Evolutionary conservation across 2,329 filamentous ascomycete genomes (phyloP).

Genomic region (Epichloe uncinata): DNA sequence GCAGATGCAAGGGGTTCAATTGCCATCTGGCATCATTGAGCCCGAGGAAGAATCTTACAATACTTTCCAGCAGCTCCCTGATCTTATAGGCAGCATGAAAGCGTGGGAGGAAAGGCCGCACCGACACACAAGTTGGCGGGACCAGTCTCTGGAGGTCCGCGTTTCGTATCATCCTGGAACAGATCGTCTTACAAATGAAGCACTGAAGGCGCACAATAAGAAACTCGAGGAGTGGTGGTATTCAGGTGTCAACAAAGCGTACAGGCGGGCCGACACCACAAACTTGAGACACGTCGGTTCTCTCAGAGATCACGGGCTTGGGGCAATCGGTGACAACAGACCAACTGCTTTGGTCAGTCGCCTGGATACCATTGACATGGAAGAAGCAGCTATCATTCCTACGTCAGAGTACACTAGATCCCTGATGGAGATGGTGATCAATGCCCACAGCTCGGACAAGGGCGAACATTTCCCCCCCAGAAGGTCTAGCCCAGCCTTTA

Average conservation of each 20-base stretch:
- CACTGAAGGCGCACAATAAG: slow-evolving; percentile 7
- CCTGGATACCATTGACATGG: background rate
- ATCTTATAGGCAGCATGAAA: background rate
- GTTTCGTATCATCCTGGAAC: slow-evolving; percentile 9
- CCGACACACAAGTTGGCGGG: background rate
- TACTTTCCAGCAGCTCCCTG: background rate
- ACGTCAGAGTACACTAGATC: background rate
- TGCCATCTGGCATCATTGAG: background rate
- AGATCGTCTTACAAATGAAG: slow-evolving; percentile 11
- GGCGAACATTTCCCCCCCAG: background rate
- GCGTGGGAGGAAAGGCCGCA: background rate
- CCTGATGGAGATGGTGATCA: slow-evolving; percentile 1
- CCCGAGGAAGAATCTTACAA: background rate
- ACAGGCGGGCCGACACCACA: background rate
- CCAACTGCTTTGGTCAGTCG: background rate
- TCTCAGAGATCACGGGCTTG: background rate
- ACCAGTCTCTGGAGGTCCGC: background rate
- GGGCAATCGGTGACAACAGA: slow-evolving; percentile 4
- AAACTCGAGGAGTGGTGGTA: slow-evolving; percentile 7
- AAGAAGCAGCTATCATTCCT: background rate
- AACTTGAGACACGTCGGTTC: background rate
- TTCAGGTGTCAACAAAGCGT: slow-evolving; percentile 1
- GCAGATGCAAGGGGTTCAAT: background rate
- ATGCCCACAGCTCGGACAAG: background rate
- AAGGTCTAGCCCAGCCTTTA: background rate